Base-by-base conservation (phyloP, 371 early-diverging fungal genomes). In the Circinella umbellata region DNA sequence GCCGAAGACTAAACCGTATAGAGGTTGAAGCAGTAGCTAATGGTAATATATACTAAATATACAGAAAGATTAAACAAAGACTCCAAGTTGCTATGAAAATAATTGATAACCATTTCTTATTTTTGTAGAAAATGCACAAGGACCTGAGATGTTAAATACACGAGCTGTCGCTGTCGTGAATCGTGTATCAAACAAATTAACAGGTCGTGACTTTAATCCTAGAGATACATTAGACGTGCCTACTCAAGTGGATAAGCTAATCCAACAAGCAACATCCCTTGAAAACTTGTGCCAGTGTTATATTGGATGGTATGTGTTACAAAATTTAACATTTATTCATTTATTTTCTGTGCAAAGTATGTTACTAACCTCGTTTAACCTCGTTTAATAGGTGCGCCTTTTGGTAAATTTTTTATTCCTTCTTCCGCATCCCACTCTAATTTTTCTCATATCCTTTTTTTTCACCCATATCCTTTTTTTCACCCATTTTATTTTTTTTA, bases 201-300 rank as follows among this genome's bases (percentile, higher is more conserved):
- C 91, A 17, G 97, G 98, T 65, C 89, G 94, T 38, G 99, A 98
- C 78, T 98, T 98, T 76, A 92, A 95, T 63, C 89, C 93, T 3
- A 86, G 91, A 48, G 86, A 83, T n/a, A 89, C 92, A 5, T 78
- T 98, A 64, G 93, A 94, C 71, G 95, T 95, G 4, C 88, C 89
- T 0, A 87, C 89, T 11, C 99, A 98, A 81, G 97, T 98, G 2
- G 95, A 98, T 47, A 89, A 91, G 68, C 84, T 99, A 37, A 98
- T 99, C 39, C 85, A 93, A 64, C 96, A 98, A 81, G 99, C 99
- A 17, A 96, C 93, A 0, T 92, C 95, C 4, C 74, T 94, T 6
- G 98, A 97, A 69, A 99, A 99, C 70, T 83, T 99, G 46, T 95
- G 96, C 73, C 96, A 95, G 73, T 94, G 97, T 76, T 99, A 95